These are phyloP conservation scores for Blastocystis sp. DNA, from an alignment of 352 stramenopile genomes.

Conservation along the genomic window DNA sequence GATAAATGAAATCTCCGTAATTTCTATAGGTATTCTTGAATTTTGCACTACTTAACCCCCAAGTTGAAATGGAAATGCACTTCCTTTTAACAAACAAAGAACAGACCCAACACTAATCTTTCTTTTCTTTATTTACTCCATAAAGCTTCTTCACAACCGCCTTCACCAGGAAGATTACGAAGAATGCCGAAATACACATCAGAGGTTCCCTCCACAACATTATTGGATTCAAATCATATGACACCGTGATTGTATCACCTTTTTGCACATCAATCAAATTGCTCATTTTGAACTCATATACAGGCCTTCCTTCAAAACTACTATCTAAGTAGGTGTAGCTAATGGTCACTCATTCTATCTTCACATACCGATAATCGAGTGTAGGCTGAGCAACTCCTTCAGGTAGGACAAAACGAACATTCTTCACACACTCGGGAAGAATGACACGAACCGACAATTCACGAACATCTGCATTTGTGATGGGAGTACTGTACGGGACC, in stretches of 20 bases:
- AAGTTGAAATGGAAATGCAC: conserved; percentile 4
- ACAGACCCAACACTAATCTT: conserved; percentile 25
- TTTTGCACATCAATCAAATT: conserved; percentile 64
- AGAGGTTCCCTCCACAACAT: conserved; percentile 57
- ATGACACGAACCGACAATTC: conserved; percentile 67
- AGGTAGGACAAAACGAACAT: conserved; percentile 65
- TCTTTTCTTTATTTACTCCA: conserved; percentile 13
- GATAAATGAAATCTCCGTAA: background rate
- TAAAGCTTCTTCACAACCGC: background rate
- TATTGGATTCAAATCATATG: conserved; percentile 31
- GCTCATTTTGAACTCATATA: conserved; percentile 64
- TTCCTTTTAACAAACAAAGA: background rate
- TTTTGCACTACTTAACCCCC: background rate
- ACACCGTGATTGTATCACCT: conserved; percentile 66
- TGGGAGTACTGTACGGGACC: conserved; percentile 66
- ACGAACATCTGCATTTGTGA: conserved; percentile 64
- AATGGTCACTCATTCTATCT: conserved; percentile 47
- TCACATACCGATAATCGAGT: conserved; percentile 53
- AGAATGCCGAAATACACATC: conserved; percentile 62
- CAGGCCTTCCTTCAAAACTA: conserved; percentile 64
- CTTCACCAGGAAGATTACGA: conserved; percentile 54
- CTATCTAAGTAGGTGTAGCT: conserved; percentile 68
- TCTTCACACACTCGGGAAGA: conserved; percentile 66
- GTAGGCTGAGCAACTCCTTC: conserved; percentile 47
- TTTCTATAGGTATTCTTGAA: background rate